Conservation (phyloP, 257 asterid species). For the Solanum pimpinellifolium region DNA sequence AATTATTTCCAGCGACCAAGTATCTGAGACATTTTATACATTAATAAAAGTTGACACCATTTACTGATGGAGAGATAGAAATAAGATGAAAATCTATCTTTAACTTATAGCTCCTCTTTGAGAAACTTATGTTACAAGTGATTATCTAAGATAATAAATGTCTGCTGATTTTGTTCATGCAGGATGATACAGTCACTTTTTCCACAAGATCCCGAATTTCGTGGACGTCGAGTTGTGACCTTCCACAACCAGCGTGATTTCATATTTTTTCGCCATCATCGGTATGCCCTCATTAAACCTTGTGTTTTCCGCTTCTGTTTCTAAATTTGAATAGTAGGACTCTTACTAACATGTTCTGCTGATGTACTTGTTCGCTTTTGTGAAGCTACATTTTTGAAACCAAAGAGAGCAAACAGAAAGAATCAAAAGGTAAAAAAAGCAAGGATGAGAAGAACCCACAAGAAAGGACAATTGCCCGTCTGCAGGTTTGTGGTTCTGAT, state of each 20-base stretch:
- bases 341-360: background rate
- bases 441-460: slow-evolving; percentile 16
- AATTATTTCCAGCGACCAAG: background rate
- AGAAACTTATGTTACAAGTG: background rate
- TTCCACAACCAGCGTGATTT: slow-evolving; percentile 97
- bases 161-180: background rate
- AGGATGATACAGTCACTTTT: slow-evolving; percentile 82
- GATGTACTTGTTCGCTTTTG: slow-evolving; percentile 1
- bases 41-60: background rate
- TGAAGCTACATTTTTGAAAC: slow-evolving; percentile 67
- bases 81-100: background rate
- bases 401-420: slow-evolving; percentile 51
- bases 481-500: slow-evolving; percentile 59
- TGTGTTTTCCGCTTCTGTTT: background rate
- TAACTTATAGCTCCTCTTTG: background rate
- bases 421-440: slow-evolving; percentile 32
- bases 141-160: background rate
- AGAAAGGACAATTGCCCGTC: slow-evolving; percentile 65
- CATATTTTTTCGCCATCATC: slow-evolving; percentile 89
- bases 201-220: slow-evolving; percentile 84
- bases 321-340: background rate
- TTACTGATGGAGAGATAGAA: background rate
- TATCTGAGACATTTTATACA: background rate
- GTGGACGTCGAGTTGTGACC: slow-evolving; percentile 88
- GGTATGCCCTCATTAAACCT: slow-evolving; percentile 27